A percentile compares a stretch with the other conserved stretches of the same genome.
phyloP scores from a whole-genome alignment of 2,329 filamentous ascomycete species.

The Fusarium caatingaense region DNA sequence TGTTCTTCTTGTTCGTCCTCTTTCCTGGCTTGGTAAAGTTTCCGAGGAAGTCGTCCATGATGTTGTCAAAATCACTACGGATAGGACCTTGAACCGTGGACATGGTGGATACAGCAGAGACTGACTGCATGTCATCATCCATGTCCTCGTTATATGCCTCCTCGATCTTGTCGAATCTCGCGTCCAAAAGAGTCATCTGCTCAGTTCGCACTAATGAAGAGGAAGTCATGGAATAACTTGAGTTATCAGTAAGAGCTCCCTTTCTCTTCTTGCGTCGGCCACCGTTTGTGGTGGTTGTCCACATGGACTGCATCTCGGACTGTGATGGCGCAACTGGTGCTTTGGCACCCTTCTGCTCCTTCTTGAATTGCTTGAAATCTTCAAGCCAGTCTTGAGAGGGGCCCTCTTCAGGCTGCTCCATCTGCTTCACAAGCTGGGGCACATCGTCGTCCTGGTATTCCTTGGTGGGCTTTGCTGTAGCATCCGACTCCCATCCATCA shows the following conservation, averaged over 20 bases:
- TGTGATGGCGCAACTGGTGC: slow-evolving; percentile 58
- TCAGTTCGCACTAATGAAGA: slow-evolving; percentile 90
- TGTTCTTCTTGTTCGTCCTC: slow-evolving; percentile 81
- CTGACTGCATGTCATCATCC: slow-evolving; percentile 64
- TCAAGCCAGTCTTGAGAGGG: slow-evolving; percentile 86
- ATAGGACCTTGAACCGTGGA: slow-evolving; percentile 76
- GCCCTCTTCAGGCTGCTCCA: slow-evolving; percentile 67
- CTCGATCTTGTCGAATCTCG: slow-evolving; percentile 91
- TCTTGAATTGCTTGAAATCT: slow-evolving; percentile 95
- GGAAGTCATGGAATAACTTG: slow-evolving; percentile 91
- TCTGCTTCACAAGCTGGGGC: slow-evolving; percentile 61
- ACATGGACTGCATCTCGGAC: slow-evolving; percentile 75
- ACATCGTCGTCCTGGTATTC: slow-evolving; percentile 64
- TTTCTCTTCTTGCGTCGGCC: slow-evolving; percentile 94
- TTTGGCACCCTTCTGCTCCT: slow-evolving; percentile 70
- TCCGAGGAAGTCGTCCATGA: slow-evolving; percentile 93
- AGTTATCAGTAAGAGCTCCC: slow-evolving; percentile 88
- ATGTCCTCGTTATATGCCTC: slow-evolving; percentile 72
- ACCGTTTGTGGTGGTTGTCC: slow-evolving; percentile 81
- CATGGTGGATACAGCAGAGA: slow-evolving; percentile 70
- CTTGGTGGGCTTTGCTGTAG: slow-evolving; percentile 80
- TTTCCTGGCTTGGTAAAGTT: slow-evolving; percentile 78
- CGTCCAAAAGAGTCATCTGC: slow-evolving; percentile 84
- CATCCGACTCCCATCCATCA: slow-evolving; percentile 94
- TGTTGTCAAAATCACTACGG: slow-evolving; percentile 83